Base-by-base conservation (phyloP, 208 protist genomes). In the Crithidia sp. region DNA sequence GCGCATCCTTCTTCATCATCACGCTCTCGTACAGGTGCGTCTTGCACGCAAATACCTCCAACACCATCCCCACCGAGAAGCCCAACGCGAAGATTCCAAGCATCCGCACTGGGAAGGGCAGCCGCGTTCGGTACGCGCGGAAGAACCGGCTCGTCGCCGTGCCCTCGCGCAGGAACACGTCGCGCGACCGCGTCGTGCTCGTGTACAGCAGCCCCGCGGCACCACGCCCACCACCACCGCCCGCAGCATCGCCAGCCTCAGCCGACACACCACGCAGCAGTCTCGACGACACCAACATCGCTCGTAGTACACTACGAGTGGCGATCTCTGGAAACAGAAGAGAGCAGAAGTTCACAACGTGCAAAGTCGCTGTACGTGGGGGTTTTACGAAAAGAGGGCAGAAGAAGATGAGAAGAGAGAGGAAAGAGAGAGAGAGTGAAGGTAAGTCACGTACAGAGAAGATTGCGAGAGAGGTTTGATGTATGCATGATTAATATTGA, bases 41-140 rank as follows among this genome's bases (percentile, higher is more conserved):
- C 70, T 92, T 91, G 75, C 89, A 94, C 36, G 89, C 89, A 61
- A 94, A 94, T 13, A 82, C 74, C 75, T 92, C 89, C 52, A 94
- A 84, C 43, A 92, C 72, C 55, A 76, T 45, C 17, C 89, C 89
- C 9, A 92, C 44, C 0, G 58, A 5, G 68, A 94, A 94, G n/a
- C 84, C 86, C 0, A 92, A 45, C 3, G 82, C 16, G 61, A 91
- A 89, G 36, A 94, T 76, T 14, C 83, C 85, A 12, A 71, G 40
- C 85, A 92, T 87, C 13, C 86, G 84, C 58, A 76, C 77, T 2
- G 83, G 74, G 39, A 89, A 92, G 7, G 86, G 89, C 19, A 87
- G 75, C 28, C 37, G 71, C 43, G 54, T 72, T n/a, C 89, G 86
- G 55, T 89, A 94, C 0, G 56, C 57, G 28, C 78, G 78, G 44